phyloP scores from a whole-genome alignment of 257 asterid genomes.

The Nicotiana benthamiana region DNA sequence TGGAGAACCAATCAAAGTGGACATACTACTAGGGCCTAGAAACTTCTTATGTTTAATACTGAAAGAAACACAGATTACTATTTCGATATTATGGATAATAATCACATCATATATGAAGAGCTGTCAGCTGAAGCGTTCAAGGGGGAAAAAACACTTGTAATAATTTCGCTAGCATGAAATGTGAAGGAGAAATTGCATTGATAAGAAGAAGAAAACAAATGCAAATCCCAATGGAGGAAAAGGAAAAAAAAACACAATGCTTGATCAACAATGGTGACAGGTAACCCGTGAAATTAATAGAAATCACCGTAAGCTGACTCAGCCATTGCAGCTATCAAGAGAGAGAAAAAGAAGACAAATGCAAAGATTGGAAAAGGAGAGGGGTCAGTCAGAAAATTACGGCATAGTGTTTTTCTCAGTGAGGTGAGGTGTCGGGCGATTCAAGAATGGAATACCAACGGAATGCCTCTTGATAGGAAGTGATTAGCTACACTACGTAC shows the following conservation, averaged over 20 bases:
- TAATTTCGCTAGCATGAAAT: neutral
- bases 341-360: neutral
- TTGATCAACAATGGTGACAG: no score
- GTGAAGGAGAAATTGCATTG: neutral
- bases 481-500: constrained; percentile 51
- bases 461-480: constrained; percentile 76
- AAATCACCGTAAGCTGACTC: no score
- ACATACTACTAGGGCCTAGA: neutral
- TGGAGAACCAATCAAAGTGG: neutral
- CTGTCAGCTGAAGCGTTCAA: neutral
- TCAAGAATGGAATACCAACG: no score
- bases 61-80: neutral
- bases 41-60: neutral
- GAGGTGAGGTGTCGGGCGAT: constrained; percentile 42
- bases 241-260: no score
- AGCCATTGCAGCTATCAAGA: no score
- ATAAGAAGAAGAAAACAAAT: neutral
- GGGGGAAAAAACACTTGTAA: no score
- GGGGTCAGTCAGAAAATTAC: constrained; percentile 22
- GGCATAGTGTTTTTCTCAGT: constrained; percentile 60
- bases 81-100: neutral
- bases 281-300: no score
- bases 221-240: no score
- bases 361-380: neutral
- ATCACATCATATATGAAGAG: neutral